Evolutionary conservation across 306 rosid species (phyloP).

Genomic region (Trifolium pratense): DNA sequence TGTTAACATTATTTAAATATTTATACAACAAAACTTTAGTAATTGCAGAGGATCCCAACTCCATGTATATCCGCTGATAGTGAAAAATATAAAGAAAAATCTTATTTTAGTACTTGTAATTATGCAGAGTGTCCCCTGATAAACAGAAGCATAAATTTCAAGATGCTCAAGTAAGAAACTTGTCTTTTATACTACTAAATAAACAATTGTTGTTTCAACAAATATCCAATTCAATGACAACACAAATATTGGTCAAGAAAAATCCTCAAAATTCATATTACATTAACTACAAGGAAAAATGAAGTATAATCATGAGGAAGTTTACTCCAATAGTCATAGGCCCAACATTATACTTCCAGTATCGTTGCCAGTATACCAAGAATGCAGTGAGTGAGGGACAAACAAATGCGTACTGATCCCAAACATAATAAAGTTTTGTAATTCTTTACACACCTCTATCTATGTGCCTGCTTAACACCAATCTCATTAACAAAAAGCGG

Average conservation of each 20-base stretch:
- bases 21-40: too few species aligned
- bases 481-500: slow-evolving; percentile 44
- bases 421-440: slow-evolving; percentile 38
- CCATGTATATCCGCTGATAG: too few species aligned
- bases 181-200: neutral
- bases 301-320: slow-evolving; percentile 34
- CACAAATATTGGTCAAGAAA: slow-evolving; percentile 27
- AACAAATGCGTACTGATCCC: slow-evolving; percentile 20
- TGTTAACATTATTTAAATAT: too few species aligned
- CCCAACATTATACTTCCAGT: slow-evolving; percentile 26
- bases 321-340: slow-evolving; percentile 3
- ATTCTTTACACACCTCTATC: slow-evolving; percentile 55
- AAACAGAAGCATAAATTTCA: neutral
- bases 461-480: slow-evolving; percentile 46
- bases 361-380: slow-evolving; percentile 38
- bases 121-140: neutral
- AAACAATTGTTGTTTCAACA: slow-evolving; percentile 38
- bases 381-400: slow-evolving; percentile 36
- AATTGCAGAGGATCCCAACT: too few species aligned
- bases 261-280: slow-evolving; percentile 55
- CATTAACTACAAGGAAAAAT: slow-evolving; percentile 41
- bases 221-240: slow-evolving; percentile 34
- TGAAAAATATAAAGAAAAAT: too few species aligned
- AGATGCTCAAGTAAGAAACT: neutral
- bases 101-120: neutral